phyloP scores from a whole-genome alignment of 2,329 filamentous ascomycete species.

The Tolypocladium cylindrosporum region DNA sequence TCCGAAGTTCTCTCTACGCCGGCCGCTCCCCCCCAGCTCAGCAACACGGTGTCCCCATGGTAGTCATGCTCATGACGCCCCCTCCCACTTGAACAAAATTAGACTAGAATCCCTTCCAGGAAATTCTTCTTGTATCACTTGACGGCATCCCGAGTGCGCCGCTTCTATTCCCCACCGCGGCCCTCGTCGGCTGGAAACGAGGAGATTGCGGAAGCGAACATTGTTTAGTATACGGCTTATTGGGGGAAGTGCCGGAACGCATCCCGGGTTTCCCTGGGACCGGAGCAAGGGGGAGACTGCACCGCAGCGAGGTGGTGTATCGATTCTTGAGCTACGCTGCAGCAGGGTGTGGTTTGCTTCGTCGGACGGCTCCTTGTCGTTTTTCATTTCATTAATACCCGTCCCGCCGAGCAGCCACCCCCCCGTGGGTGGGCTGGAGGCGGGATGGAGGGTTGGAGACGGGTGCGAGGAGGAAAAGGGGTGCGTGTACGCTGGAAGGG shows the following conservation, averaged over 20 bases:
- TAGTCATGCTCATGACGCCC: neutral
- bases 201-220: neutral
- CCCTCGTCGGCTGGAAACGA: neutral
- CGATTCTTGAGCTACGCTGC: neutral
- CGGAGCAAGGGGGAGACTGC: neutral
- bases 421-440: neutral
- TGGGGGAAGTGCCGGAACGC: neutral
- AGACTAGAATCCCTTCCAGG: slow-evolving; percentile 12
- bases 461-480: neutral
- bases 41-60: neutral
- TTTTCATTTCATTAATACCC: too few species aligned
- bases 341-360: neutral
- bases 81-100: neutral
- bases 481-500: neutral
- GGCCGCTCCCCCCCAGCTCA: slow-evolving; percentile 1
- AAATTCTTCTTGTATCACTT: slow-evolving; percentile 19
- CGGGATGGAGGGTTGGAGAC: neutral
- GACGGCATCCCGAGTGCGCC: slow-evolving; percentile 1
- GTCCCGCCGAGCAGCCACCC: neutral
- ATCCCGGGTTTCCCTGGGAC: neutral
- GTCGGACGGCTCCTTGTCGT: neutral
- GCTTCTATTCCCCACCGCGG: neutral
- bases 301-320: neutral
- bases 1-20: slow-evolving; percentile 27
- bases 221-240: neutral